Percentiles rank a stretch among this genome's conserved stretches.
Conservation (phyloP, 805 yeast genomes). For the Nakazawaea wyomingensis region DNA sequence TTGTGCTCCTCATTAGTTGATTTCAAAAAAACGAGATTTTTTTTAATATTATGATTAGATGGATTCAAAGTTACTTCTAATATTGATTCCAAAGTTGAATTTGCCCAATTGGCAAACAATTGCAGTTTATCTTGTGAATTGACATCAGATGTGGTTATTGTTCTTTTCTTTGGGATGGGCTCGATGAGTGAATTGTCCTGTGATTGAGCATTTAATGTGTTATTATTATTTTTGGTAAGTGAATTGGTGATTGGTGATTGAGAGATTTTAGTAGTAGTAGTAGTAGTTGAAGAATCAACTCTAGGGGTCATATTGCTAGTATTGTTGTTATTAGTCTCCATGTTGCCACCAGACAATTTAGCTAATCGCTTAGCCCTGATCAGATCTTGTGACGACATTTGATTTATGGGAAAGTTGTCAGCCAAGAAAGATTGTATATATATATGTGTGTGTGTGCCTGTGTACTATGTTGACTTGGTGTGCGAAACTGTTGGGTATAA, state of each 20-base stretch:
- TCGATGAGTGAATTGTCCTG: not conserved
- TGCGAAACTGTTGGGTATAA: no score
- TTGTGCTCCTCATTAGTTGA: conserved; percentile 21
- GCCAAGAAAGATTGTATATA: no score
- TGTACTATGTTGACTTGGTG: no score
- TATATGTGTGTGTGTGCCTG: no score
- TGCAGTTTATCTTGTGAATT: conserved; percentile 15
- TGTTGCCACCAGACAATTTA: conserved; percentile 23
- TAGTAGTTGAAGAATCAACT: not conserved
- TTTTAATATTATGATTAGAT: conserved; percentile 1
- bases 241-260: no score
- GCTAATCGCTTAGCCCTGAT: conserved; percentile 47
- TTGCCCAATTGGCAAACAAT: conserved; percentile 38
- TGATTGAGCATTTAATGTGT: no score
- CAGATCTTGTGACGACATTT: conserved; percentile 14
- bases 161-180: not conserved
- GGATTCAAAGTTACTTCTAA: conserved; percentile 31
- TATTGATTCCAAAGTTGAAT: conserved; percentile 29
- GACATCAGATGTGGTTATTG: not conserved
- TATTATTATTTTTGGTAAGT: no score
- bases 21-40: conserved; percentile 17
- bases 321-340: not conserved
- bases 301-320: not conserved
- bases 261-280: conserved; percentile 11
- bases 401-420: no score